Conservation (phyloP, 495 filamentous ascomycete genomes). For the Xylaria grammica region DNA sequence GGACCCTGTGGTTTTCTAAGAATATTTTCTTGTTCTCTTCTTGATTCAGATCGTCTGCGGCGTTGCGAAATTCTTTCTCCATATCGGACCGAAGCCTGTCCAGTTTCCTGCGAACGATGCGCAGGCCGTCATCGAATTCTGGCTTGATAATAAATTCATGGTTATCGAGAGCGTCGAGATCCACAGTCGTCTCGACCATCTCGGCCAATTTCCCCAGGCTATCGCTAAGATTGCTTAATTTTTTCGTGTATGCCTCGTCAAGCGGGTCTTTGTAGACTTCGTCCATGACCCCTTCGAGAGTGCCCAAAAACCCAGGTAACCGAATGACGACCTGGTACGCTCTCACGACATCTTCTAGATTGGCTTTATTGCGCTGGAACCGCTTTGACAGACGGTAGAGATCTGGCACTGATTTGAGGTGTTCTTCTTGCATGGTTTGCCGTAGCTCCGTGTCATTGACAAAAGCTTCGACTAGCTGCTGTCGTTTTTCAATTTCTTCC, state of each 20-base stretch:
- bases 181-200: constrained; percentile 98
- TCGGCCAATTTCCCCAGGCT: constrained; percentile 87
- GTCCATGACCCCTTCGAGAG: constrained; percentile 93
- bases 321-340: constrained; percentile 94
- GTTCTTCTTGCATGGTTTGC: constrained; percentile 98
- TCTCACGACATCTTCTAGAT: constrained; percentile 92
- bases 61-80: constrained; percentile 77
- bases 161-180: constrained; percentile 92
- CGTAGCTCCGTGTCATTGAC: constrained; percentile 90
- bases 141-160: constrained; percentile 99
- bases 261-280: constrained; percentile 88
- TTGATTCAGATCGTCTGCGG: constrained; percentile 83
- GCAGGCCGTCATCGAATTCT: constrained; percentile 90
- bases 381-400: constrained; percentile 92
- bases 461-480: constrained; percentile 95
- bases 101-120: constrained; percentile 86
- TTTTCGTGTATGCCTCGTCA: constrained; percentile 85
- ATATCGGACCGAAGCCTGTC: constrained; percentile 85
- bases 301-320: constrained; percentile 85
- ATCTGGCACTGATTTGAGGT: constrained; percentile 91
- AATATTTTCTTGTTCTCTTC: constrained; percentile 98
- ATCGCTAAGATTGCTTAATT: constrained; percentile 74
- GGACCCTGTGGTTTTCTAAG: constrained; percentile 91
- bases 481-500: constrained; percentile 85
- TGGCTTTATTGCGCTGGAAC: constrained; percentile 89